Percentiles rank a stretch among this genome's conserved stretches.
These are phyloP conservation scores for Saprolegnia parasitica DNA, from an alignment of 352 stramenopile species.

Conservation along the genomic window DNA sequence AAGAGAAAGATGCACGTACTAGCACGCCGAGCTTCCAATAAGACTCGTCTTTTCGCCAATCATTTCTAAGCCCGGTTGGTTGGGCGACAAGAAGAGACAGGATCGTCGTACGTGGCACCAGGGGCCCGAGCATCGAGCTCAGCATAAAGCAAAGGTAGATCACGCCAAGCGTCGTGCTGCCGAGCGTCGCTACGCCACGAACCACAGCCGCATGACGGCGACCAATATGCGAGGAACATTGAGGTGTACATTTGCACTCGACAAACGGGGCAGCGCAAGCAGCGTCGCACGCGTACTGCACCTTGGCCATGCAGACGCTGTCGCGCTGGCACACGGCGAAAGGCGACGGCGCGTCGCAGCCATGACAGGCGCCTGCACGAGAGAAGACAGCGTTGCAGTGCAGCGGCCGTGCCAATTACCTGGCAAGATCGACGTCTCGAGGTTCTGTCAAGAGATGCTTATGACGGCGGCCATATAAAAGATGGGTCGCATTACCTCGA, in stretches of 20 bases:
- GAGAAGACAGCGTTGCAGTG: too few species aligned
- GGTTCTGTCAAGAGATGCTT: not conserved
- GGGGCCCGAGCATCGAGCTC: slow-evolving; percentile 14
- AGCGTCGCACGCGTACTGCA: slow-evolving; percentile 10
- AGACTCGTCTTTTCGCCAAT: slow-evolving; percentile 20
- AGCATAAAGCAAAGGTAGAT: slow-evolving; percentile 23
- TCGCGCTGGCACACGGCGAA: too few species aligned
- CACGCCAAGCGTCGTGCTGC: slow-evolving; percentile 23
- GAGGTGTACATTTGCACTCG: slow-evolving; percentile 16
- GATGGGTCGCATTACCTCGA: slow-evolving; percentile 3
- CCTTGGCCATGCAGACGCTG: slow-evolving; percentile 4
- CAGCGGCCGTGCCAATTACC: not conserved
- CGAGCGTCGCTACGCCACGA: slow-evolving; percentile 3
- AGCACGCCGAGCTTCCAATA: slow-evolving; percentile 8
- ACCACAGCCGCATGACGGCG: not conserved
- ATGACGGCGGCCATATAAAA: not conserved
- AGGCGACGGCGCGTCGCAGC: too few species aligned
- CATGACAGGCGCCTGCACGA: too few species aligned
- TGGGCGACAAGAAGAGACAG: too few species aligned
- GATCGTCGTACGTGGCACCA: slow-evolving; percentile 25
- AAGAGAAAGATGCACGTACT: slow-evolving; percentile 5
- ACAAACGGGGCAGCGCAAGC: not conserved
- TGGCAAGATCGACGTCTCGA: slow-evolving; percentile 20
- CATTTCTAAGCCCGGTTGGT: slow-evolving; percentile 10
- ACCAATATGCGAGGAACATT: too few species aligned